A percentile compares a stretch with the other conserved stretches of the same genome.
Evolutionary conservation across 2,329 filamentous ascomycete genomes (phyloP).

Genomic region (Penicillium decumbens): DNA sequence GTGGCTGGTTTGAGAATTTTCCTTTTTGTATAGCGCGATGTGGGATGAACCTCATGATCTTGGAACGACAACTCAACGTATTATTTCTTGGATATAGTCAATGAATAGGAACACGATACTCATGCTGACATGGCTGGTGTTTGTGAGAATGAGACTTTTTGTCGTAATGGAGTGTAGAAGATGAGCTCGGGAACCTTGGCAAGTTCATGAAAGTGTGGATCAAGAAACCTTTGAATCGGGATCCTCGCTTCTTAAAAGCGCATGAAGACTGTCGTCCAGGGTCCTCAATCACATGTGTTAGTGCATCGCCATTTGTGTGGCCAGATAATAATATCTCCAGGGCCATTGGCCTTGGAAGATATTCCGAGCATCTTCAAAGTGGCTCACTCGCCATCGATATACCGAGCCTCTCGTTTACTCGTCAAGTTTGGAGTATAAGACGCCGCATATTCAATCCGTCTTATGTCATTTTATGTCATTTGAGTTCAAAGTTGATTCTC

Average conservation of each 20-base stretch:
- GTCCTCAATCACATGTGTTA: neutral
- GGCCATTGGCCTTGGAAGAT: no score
- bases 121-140: neutral
- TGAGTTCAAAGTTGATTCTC: slow-evolving; percentile 14
- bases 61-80: slow-evolving; percentile 19
- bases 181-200: no score
- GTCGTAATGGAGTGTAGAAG: neutral
- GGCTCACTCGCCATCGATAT: no score
- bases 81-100: slow-evolving; percentile 18
- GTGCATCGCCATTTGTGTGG: no score
- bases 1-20: slow-evolving; percentile 4
- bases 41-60: slow-evolving; percentile 16
- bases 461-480: slow-evolving; percentile 19
- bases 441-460: slow-evolving; percentile 1
- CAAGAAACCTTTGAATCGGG: neutral
- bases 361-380: no score
- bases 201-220: neutral
- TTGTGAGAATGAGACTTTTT: neutral
- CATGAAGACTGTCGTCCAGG: neutral
- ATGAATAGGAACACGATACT: slow-evolving; percentile 3
- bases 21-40: slow-evolving; percentile 6
- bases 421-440: no score
- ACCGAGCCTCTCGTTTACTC: no score
- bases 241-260: neutral
- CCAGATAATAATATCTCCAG: no score